Conservation (phyloP, 169 alveolate species). For the Eimeria maxima region DNA sequence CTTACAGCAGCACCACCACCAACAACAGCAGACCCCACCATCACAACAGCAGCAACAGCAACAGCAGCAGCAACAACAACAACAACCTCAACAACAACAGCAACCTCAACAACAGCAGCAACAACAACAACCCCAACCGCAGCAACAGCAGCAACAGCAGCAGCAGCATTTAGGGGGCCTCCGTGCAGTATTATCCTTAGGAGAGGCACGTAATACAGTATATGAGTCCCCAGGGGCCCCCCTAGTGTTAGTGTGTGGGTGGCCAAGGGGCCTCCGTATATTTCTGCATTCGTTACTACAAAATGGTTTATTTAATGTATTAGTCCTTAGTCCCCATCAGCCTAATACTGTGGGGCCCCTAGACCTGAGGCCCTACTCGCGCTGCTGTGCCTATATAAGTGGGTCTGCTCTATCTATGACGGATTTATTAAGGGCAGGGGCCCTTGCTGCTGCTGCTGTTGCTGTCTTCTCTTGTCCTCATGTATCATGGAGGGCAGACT, state of each 20-base stretch:
- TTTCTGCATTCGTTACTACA: constrained; percentile 60
- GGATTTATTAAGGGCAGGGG: constrained; percentile 80
- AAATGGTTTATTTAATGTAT: constrained; percentile 55
- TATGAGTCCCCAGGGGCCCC: constrained; percentile 28
- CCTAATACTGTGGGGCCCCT: constrained; percentile 73
- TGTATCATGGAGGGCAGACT: constrained; percentile 73
- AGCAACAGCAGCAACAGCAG: not conserved
- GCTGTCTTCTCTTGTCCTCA: constrained; percentile 71
- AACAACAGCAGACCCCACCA: not conserved
- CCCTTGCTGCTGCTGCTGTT: constrained; percentile 47
- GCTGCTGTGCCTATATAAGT: constrained; percentile 78
- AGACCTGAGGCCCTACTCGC: constrained; percentile 38
- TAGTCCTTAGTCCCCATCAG: constrained; percentile 63
- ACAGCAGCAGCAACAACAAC: not conserved
- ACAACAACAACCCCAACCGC: not conserved
- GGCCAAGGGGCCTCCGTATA: constrained; percentile 80
- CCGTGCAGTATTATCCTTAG: constrained; percentile 35
- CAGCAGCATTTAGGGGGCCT: constrained; percentile 61
- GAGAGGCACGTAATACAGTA: constrained; percentile 50
- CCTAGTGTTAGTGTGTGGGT: constrained; percentile 77
- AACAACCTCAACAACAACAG: not conserved
- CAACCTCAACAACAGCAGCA: not conserved
- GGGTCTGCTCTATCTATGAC: constrained; percentile 72
- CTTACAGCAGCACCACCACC: not conserved
- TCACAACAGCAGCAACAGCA: not conserved